Percentiles rank a stretch among this genome's conserved stretches.
Evolutionary conservation across 441 rosid genomes (phyloP).

Genomic region (Gossypium trilobum): DNA sequence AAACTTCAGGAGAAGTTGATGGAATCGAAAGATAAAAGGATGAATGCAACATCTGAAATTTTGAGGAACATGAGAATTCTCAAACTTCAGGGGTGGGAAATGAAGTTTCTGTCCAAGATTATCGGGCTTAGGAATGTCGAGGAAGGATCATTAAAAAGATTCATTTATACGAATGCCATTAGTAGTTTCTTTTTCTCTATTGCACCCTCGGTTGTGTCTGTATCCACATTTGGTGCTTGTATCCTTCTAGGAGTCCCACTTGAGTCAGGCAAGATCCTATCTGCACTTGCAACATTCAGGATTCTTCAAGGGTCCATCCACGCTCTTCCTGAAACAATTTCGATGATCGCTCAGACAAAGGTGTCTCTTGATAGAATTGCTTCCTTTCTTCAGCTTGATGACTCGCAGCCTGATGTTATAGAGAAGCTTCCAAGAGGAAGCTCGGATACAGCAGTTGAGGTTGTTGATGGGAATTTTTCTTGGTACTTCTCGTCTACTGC

Average conservation of each 20-base stretch:
- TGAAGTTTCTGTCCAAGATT: constrained; percentile 37
- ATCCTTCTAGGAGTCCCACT: constrained; percentile 41
- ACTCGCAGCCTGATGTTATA: constrained; percentile 34
- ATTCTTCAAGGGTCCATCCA: constrained; percentile 51
- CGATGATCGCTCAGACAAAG: too few species aligned
- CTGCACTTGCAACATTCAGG: constrained; percentile 59
- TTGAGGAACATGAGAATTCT: constrained; percentile 39
- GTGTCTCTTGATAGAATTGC: too few species aligned
- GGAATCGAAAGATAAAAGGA: constrained; percentile 34
- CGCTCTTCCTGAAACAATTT: too few species aligned
- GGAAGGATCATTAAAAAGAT: constrained; percentile 33
- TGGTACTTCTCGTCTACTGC: too few species aligned
- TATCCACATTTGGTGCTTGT: constrained; percentile 48
- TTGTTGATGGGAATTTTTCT: constrained; percentile 32
- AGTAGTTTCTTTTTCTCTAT: constrained; percentile 27
- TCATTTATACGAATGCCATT: constrained; percentile 26
- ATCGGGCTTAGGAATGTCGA: constrained; percentile 32
- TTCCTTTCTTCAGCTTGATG: constrained; percentile 41
- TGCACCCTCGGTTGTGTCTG: constrained; percentile 49
- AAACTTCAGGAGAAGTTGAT: constrained; percentile 38
- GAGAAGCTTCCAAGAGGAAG: constrained; percentile 36
- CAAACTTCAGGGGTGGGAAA: constrained; percentile 47
- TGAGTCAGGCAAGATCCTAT: constrained; percentile 55
- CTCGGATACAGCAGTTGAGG: constrained; percentile 38
- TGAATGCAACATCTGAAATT: constrained; percentile 35